A percentile compares a stretch with the other conserved stretches of the same genome.
Evolutionary conservation across 805 yeast species (phyloP).

Genomic region (Millerozyma miso): DNA sequence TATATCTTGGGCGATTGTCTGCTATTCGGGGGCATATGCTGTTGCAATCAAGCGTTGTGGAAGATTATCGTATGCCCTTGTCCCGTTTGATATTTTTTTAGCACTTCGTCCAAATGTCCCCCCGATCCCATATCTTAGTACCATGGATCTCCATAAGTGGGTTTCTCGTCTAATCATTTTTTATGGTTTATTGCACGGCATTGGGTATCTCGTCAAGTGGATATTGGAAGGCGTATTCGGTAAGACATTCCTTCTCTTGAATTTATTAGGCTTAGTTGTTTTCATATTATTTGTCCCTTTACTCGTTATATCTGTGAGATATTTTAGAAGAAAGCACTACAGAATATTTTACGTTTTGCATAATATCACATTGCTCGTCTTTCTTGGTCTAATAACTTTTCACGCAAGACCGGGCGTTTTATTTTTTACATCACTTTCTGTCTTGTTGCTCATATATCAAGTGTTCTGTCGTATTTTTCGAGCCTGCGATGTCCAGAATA

Average conservation of each 20-base stretch:
- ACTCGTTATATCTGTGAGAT: constrained; percentile 43
- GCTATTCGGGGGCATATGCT: constrained; percentile 31
- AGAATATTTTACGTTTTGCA: constrained; percentile 54
- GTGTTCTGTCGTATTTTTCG: constrained; percentile 25
- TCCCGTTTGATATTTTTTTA: constrained; percentile 55
- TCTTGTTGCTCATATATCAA: constrained; percentile 31
- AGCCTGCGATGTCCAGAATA: constrained; percentile 10
- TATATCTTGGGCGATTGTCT: constrained; percentile 23
- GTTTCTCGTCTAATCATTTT: constrained; percentile 53
- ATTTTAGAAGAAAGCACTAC: constrained; percentile 48
- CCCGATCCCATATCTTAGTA: constrained; percentile 47
- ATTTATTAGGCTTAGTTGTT: constrained; percentile 51
- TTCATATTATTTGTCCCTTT: constrained; percentile 33
- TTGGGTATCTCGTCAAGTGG: constrained; percentile 54
- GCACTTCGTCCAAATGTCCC: constrained; percentile 46
- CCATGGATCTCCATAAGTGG: constrained; percentile 66
- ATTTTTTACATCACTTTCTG: constrained; percentile 11
- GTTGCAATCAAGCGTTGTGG: constrained; percentile 55
- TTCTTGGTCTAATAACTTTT: constrained; percentile 42
- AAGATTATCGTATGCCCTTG: constrained; percentile 52
- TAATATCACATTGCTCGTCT: constrained; percentile 43
- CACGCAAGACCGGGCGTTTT: constrained; percentile 73
- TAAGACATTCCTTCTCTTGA: constrained; percentile 34
- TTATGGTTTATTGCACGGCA: constrained; percentile 45
- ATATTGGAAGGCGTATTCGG: constrained; percentile 21